Percentiles rank a stretch among this genome's conserved stretches.
phyloP scores from a whole-genome alignment of 208 protist genomes.

The Wallacemonas rigidus region DNA sequence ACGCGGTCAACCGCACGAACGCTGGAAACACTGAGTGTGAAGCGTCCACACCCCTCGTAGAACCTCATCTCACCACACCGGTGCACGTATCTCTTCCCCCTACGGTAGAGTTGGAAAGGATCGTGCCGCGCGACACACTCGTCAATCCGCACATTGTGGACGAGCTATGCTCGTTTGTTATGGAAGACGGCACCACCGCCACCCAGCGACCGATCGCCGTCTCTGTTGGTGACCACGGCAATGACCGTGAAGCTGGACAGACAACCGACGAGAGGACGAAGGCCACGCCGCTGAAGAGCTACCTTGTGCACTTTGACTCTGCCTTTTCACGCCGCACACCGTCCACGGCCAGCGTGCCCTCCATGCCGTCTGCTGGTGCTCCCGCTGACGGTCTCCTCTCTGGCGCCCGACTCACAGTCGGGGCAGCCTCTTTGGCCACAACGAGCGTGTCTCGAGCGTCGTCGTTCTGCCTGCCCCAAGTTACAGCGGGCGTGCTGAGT shows the following conservation, averaged over 20 bases:
- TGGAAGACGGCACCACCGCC: conserved; percentile 8
- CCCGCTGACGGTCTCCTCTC: too few species aligned
- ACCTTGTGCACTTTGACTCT: too few species aligned
- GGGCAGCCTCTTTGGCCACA: not conserved
- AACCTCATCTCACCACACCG: not conserved
- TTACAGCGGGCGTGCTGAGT: too few species aligned
- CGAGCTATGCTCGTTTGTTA: conserved; percentile 11
- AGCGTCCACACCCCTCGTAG: too few species aligned
- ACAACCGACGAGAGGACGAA: too few species aligned
- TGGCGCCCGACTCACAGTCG: not conserved
- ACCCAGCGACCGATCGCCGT: not conserved
- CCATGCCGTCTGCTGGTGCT: too few species aligned
- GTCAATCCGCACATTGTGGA: not conserved
- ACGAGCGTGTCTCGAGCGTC: not conserved
- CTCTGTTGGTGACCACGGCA: not conserved
- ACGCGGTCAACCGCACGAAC: conserved; percentile 10
- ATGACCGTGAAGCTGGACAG: not conserved
- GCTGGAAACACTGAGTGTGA: too few species aligned
- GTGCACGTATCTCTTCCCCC: not conserved
- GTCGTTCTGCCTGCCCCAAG: not conserved
- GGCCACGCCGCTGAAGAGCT: too few species aligned
- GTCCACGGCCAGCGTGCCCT: too few species aligned
- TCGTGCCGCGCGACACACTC: not conserved
- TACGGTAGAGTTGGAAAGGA: conserved; percentile 5
- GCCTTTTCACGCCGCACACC: too few species aligned